Conservation (phyloP, 495 filamentous ascomycete genomes). For the Lasiosphaeria miniovina region DNA sequence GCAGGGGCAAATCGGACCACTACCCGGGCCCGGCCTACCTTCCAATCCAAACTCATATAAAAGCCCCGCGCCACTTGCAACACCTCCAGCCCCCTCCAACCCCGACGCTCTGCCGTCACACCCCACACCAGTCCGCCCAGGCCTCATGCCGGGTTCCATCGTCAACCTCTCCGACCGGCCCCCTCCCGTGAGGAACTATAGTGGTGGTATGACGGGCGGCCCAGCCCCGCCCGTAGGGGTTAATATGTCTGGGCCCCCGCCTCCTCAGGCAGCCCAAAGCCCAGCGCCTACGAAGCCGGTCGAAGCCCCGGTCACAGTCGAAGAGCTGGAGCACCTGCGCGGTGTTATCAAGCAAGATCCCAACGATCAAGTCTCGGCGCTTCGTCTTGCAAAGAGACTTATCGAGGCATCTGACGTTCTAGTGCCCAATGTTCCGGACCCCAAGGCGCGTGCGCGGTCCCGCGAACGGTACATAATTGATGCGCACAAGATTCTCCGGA, state of each 20-base stretch:
- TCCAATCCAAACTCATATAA: conserved; percentile 33
- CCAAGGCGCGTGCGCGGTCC: conserved; percentile 67
- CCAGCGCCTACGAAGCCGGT: conserved; percentile 25
- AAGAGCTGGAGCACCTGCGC: conserved; percentile 74
- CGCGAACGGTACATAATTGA: conserved; percentile 83
- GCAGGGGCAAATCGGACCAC: conserved; percentile 24
- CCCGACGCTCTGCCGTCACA: conserved; percentile 70
- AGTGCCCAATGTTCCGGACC: conserved; percentile 68
- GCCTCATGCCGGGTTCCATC: conserved; percentile 59
- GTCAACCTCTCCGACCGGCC: conserved; percentile 55
- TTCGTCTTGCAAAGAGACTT: conserved; percentile 77
- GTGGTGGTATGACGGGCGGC: conserved; percentile 30
- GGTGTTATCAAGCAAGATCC: conserved; percentile 65
- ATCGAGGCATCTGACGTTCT: conserved; percentile 81
- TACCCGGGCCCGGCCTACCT: conserved; percentile 31
- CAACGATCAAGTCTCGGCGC: conserved; percentile 63
- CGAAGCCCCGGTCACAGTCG: conserved; percentile 63
- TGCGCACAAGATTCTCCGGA: conserved; percentile 86
- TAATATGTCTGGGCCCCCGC: neutral
- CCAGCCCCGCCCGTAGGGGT: conserved; percentile 1
- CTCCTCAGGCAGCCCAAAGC: conserved; percentile 8
- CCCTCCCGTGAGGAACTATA: conserved; percentile 71
- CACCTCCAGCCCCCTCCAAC: conserved; percentile 24
- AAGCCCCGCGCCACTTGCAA: conserved; percentile 25
- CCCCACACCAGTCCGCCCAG: conserved; percentile 76